Percentiles rank a stretch among this genome's conserved stretches.
Conservation (phyloP, 1,284 basidiomycete genomes). For the Apiotrichum gamsii region DNA sequence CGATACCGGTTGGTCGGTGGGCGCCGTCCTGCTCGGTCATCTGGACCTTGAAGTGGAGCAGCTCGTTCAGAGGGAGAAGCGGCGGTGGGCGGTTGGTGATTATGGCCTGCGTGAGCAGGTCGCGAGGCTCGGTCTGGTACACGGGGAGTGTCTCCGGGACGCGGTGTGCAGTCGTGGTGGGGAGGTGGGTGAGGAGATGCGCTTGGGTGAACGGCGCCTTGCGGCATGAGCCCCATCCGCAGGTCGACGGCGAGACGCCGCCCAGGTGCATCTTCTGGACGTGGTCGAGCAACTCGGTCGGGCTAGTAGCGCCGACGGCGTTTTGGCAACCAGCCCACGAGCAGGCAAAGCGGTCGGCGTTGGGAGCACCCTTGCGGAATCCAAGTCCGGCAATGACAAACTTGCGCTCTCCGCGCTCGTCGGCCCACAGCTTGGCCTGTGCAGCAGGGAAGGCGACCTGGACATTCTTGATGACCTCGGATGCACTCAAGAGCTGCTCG, state of each 20-base stretch:
- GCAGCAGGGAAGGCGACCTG: conserved; percentile 42
- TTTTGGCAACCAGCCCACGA: conserved; percentile 30
- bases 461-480: conserved; percentile 46
- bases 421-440: conserved; percentile 32
- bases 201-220: conserved; percentile 27
- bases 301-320: conserved; percentile 15
- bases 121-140: conserved; percentile 8
- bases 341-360: conserved; percentile 34
- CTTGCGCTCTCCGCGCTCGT: conserved; percentile 32
- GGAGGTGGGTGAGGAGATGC: conserved; percentile 41
- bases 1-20: conserved; percentile 30
- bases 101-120: conserved; percentile 6
- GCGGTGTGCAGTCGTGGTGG: conserved; percentile 8
- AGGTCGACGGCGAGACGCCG: conserved; percentile 12
- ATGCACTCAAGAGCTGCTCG: conserved; percentile 38
- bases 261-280: conserved; percentile 25
- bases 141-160: conserved; percentile 19
- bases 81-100: conserved; percentile 27
- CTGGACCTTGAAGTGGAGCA: conserved; percentile 22
- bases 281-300: conserved; percentile 28
- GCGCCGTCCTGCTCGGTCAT: conserved; percentile 26
- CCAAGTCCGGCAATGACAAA: conserved; percentile 45
- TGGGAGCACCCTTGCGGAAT: conserved; percentile 35
- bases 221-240: conserved; percentile 36
- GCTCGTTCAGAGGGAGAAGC: conserved; percentile 19